Evolutionary conservation across 495 filamentous ascomycete genomes (phyloP), one percentile per base, ranked within the genome.

Genomic region (Penicillium verhagenii): DNA sequence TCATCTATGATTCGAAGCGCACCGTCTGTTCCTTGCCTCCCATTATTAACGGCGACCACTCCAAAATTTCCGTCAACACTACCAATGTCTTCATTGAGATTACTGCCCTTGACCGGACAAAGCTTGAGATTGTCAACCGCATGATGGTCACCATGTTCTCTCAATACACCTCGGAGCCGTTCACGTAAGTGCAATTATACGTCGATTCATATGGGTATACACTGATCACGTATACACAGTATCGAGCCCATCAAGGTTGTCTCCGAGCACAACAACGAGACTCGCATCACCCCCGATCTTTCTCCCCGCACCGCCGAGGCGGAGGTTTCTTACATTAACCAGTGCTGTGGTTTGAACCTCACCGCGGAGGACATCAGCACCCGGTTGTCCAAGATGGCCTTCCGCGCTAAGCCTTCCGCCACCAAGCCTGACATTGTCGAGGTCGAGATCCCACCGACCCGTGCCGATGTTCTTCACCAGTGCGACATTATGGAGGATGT

Each of bases 401-500:
- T 87, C 73, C 72, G 66, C 10, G 91, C 91, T 35, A 80, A 78
- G 47, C 91, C 93, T 16, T 92, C 91, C 0, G 64, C 68, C 19
- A 68, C 79, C 48, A 78, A 87, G 52, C 64, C 76, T 21, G 81
- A 89, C 57, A 66, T 88, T 33, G 81, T 97, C 58, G 85, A 92
- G 52, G 86, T 97, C 20, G 79, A 84, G 28, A 80, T 97, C 37
- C 94, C 94, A 9, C 84, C 91, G 23, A 97, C 90, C 37, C 86
- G 94, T 23, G 92, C 94, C 6, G 94, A 97, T 72, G 87, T 99
- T 19, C 82, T 99, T 18, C 95, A 99, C 72, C 87, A 96, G 69
- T 92, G 89, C 58, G 94, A 99, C 69, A 90, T 99, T 62, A 97
- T 99, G 94, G 94, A 99, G 72, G 94, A 99, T 71, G 85, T 94